Conservation (phyloP, 2,329 filamentous ascomycete species). For the Myriosclerotinia duriaeana region DNA sequence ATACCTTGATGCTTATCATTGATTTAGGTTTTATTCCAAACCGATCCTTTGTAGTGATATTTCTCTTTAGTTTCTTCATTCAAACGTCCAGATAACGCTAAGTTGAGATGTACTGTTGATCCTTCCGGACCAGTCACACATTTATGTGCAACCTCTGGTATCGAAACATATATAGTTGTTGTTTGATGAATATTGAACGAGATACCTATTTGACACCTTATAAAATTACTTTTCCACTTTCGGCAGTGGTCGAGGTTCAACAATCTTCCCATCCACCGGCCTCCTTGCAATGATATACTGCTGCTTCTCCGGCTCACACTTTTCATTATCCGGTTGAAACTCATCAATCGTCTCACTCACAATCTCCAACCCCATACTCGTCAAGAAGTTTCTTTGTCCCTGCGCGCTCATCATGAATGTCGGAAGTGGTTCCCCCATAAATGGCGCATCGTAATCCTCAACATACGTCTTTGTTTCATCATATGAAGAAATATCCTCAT, state of each 20-base stretch:
- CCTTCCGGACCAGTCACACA: too few species aligned
- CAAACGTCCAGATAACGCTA: too few species aligned
- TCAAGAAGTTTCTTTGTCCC: conserved; percentile 31
- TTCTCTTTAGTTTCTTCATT: too few species aligned
- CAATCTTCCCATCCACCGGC: conserved; percentile 7
- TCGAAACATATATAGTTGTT: neutral
- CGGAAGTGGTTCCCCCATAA: conserved; percentile 33
- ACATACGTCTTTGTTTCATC: conserved; percentile 39
- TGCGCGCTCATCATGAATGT: conserved; percentile 33
- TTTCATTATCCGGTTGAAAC: conserved; percentile 33
- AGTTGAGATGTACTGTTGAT: too few species aligned
- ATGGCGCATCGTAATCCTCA: conserved; percentile 33
- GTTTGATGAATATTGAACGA: neutral
- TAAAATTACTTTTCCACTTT: neutral
- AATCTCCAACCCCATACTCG: conserved; percentile 34
- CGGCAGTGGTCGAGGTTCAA: conserved; percentile 22
- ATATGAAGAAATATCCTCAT: conserved; percentile 27
- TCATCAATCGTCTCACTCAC: conserved; percentile 31
- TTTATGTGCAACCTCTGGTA: too few species aligned
- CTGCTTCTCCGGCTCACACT: conserved; percentile 25
- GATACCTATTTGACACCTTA: neutral
- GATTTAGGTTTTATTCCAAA: too few species aligned
- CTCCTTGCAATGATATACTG: conserved; percentile 28
- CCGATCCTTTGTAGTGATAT: too few species aligned
- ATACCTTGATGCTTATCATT: too few species aligned